Conservation (phyloP, 2,329 filamentous ascomycete species). For the Tolypocladium cylindrosporum region DNA sequence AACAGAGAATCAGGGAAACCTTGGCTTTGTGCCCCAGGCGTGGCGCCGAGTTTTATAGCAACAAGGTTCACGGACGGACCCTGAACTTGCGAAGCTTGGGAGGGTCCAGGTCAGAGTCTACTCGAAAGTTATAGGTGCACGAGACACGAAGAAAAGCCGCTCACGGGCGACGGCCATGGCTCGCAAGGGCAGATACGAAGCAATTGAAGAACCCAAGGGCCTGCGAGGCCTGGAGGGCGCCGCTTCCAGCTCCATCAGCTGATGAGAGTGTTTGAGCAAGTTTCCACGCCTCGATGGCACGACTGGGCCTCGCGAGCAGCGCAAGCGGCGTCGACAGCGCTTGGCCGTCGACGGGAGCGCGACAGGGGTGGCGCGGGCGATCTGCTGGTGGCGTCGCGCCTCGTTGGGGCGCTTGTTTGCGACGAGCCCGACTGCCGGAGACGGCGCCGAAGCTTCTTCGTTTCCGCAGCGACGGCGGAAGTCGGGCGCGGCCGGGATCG, state of each 20-base stretch:
- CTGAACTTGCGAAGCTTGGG: not conserved
- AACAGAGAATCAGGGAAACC: not conserved
- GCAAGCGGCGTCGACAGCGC: too few species aligned
- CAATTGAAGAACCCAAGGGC: not conserved
- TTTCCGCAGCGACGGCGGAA: not conserved
- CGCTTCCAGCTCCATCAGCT: not conserved
- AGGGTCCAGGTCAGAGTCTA: not conserved
- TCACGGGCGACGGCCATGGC: not conserved
- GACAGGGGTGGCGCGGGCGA: not conserved
- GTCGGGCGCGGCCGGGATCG: not conserved
- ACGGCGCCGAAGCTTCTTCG: not conserved
- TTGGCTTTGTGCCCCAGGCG: not conserved
- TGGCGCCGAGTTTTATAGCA: not conserved
- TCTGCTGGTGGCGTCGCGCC: not conserved
- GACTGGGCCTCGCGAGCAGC: not conserved
- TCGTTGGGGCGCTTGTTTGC: not conserved
- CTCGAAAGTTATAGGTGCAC: not conserved
- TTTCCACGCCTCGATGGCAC: not conserved
- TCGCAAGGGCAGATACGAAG: not conserved
- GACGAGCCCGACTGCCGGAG: not conserved
- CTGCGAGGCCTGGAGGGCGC: not conserved
- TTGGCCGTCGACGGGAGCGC: not conserved
- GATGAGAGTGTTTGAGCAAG: conserved; percentile 10
- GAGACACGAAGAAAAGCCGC: not conserved
- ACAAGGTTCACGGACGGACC: not conserved